These are phyloP conservation scores for Rhododendron williamsianum DNA, from an alignment of 148 eudicot species.

Conservation along the genomic window DNA sequence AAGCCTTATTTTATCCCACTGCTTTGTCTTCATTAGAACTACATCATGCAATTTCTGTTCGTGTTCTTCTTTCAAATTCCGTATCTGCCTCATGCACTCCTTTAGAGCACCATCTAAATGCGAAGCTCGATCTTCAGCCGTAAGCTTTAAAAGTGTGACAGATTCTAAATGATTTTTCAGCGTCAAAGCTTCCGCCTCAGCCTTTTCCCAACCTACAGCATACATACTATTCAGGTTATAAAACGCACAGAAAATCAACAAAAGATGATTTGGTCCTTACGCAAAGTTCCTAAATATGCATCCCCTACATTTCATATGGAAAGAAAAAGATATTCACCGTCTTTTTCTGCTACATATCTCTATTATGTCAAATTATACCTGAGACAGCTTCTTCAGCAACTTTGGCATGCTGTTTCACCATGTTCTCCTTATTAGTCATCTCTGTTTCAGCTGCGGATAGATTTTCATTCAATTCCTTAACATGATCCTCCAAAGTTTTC, in stretches of 20 bases:
- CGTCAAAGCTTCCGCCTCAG: conserved; percentile 86
- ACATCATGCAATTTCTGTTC: conserved; percentile 72
- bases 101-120: conserved; percentile 96
- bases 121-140: conserved; percentile 83
- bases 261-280: neutral
- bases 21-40: conserved; percentile 53
- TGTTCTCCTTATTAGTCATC: conserved; percentile 65
- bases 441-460: conserved; percentile 70
- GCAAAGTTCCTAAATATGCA: neutral
- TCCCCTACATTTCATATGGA: neutral
- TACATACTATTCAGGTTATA: neutral
- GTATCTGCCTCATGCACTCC: conserved; percentile 94
- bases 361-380: conserved; percentile 34
- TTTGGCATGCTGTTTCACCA: conserved; percentile 90
- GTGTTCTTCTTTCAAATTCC: conserved; percentile 85
- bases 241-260: neutral
- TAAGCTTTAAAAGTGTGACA: conserved; percentile 79
- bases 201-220: conserved; percentile 96
- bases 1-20: conserved; percentile 67
- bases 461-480: conserved; percentile 63
- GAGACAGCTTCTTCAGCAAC: conserved; percentile 99
- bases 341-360: neutral
- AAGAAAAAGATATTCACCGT: neutral
- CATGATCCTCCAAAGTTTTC: conserved; percentile 59
- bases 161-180: conserved; percentile 86